Percentiles rank a stretch among this genome's conserved stretches.
Conservation (phyloP, 768 basidiomycete genomes). For the Mrakia hoshinonis region DNA sequence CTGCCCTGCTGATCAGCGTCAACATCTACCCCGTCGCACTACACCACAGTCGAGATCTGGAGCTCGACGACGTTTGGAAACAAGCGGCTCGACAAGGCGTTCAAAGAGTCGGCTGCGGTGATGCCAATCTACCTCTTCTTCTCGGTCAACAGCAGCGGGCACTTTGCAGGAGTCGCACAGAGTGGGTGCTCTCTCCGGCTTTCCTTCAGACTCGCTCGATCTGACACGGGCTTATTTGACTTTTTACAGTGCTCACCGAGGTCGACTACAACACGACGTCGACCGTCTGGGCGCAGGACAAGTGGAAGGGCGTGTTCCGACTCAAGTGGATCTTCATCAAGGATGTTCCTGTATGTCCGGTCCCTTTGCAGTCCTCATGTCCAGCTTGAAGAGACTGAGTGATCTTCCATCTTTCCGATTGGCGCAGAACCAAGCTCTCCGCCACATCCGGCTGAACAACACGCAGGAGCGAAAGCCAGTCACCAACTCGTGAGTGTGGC, state of each 20-base stretch:
- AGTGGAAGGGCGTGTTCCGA: constrained; percentile 99
- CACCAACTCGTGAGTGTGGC: constrained; percentile 58
- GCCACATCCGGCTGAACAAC: constrained; percentile 85
- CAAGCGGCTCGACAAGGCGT: constrained; percentile 92
- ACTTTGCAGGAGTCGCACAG: constrained; percentile 28
- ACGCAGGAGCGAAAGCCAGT: constrained; percentile 97
- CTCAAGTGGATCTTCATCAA: constrained; percentile 96
- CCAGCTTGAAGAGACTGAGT: not conserved
- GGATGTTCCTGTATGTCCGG: constrained; percentile 48
- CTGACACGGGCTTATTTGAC: not conserved
- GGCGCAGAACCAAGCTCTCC: constrained; percentile 73
- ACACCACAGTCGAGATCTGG: constrained; percentile 96
- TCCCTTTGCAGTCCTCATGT: not conserved
- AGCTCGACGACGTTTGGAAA: constrained; percentile 95
- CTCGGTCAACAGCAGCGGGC: constrained; percentile 65
- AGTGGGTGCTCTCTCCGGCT: not conserved
- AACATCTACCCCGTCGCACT: too few relatives aligned
- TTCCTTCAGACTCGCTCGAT: too few relatives aligned
- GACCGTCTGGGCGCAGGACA: constrained; percentile 98
- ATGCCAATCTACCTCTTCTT: constrained; percentile 88
- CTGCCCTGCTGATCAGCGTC: too few relatives aligned
- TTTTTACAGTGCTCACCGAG: constrained; percentile 25
- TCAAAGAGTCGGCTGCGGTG: constrained; percentile 82
- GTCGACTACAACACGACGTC: constrained; percentile 30
- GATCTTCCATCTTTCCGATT: not conserved